These are phyloP conservation scores for Scopulariopsis brevicaulis DNA, from an alignment of 2,329 filamentous ascomycete genomes.

Conservation along the genomic window DNA sequence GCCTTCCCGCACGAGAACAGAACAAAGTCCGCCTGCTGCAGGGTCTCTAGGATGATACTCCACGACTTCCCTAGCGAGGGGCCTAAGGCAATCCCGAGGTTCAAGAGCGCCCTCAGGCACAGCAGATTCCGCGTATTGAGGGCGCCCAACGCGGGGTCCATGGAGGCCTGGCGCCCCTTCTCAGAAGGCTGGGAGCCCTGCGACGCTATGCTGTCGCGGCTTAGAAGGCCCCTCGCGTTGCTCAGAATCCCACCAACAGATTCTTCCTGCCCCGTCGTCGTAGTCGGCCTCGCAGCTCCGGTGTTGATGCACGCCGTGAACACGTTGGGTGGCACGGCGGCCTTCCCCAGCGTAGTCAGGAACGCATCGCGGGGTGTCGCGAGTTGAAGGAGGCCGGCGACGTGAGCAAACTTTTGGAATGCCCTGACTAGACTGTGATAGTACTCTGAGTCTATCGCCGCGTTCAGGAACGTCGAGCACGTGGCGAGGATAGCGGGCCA, in stretches of 20 bases:
- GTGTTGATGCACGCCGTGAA: slow-evolving; percentile 47
- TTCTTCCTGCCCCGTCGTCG: slow-evolving; percentile 33
- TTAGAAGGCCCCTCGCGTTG: slow-evolving; percentile 62
- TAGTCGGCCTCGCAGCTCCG: slow-evolving; percentile 28
- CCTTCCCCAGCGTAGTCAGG: slow-evolving; percentile 84
- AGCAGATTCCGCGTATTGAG: slow-evolving; percentile 84
- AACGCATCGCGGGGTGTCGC: slow-evolving; percentile 87
- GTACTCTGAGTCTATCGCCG: slow-evolving; percentile 83
- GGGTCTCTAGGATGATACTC: slow-evolving; percentile 81
- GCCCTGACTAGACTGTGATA: slow-evolving; percentile 87
- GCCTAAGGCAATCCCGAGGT: slow-evolving; percentile 86
- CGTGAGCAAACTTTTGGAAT: slow-evolving; percentile 91
- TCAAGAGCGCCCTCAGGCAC: slow-evolving; percentile 83
- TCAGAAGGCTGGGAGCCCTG: slow-evolving; percentile 45
- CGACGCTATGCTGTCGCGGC: slow-evolving; percentile 58
- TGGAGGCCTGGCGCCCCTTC: slow-evolving; percentile 44
- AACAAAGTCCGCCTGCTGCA: slow-evolving; percentile 87
- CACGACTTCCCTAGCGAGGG: slow-evolving; percentile 78
- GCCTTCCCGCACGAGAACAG: slow-evolving; percentile 53
- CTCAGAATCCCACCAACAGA: slow-evolving; percentile 47
- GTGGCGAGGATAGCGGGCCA: slow-evolving; percentile 94
- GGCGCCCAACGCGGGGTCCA: slow-evolving; percentile 40
- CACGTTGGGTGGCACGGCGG: slow-evolving; percentile 76
- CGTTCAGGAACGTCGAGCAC: slow-evolving; percentile 90
- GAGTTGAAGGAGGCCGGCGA: slow-evolving; percentile 77